Base-by-base conservation (phyloP, 345 rosid species). In the Corymbia maculata region DNA sequence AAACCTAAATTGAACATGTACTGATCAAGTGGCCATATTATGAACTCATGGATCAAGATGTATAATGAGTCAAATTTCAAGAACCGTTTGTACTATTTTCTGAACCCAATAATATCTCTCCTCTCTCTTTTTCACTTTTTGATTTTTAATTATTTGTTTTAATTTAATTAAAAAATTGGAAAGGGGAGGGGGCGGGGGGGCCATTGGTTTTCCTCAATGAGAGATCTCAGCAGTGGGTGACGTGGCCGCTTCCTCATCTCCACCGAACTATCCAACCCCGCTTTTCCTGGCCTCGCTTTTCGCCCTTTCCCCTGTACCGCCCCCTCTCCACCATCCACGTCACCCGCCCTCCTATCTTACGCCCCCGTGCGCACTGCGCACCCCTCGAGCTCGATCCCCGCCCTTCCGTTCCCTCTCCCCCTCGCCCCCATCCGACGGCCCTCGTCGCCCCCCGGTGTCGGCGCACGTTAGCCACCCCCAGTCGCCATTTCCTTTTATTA, bases 191-290 rank as follows among this genome's bases (percentile, higher is more conserved):
- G 36, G 26, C 26, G 32, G 19, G 24, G 24, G 9, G 36, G 26
- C 26, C 5, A 9, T 36, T 36, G 49, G 26, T 21, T 36, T 68
- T 44, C 22, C 8, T 16, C 9, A 3, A 2, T 13, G 11, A 68
- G 10, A 68, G 47, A 36, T 75, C 82, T 36, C 4, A 36, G 24
- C 13, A 75, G 47, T 13, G 21, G 52, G 42, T 87, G 90, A 89
- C 90, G 90, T 89, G 90, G 90, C 90, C 28, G 28, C 53, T 70
- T 47, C 87, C 57, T 53, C 70, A 87, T 89, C 90, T 68, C 89
- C 66, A 59, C 88, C 52, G 50, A 82, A 64, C 64, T 84, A 89
- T 89, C 90, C 42, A 68, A 55, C 59, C 66, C 1, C 2, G 2
- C 17, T 28, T 28, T 28, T 28, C 4, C 70, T 28, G 70, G 36